Evolutionary conservation across 257 asterid species (phyloP).

Genomic region (Solanum lycopersicoides): DNA sequence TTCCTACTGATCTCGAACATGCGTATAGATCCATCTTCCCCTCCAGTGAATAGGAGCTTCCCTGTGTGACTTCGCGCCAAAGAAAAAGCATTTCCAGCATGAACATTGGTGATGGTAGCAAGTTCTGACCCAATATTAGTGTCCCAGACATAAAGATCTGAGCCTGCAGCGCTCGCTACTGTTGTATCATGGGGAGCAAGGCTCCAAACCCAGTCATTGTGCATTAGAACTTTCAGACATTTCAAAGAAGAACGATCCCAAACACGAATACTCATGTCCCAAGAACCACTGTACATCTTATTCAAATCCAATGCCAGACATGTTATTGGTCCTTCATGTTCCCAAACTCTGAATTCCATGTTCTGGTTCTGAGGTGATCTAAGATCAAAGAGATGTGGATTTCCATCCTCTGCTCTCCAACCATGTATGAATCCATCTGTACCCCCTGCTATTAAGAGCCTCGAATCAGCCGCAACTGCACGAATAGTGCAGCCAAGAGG

Average conservation of each 20-base stretch:
- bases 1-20: slow-evolving; percentile 63
- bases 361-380: slow-evolving; percentile 43
- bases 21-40: slow-evolving; percentile 89
- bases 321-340: slow-evolving; percentile 84
- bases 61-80: slow-evolving; percentile 86
- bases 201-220: slow-evolving; percentile 94
- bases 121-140: slow-evolving; percentile 31
- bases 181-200: slow-evolving; percentile 75
- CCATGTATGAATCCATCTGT: slow-evolving; percentile 94
- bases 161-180: slow-evolving; percentile 71
- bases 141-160: slow-evolving; percentile 75
- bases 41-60: slow-evolving; percentile 79
- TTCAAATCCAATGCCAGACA: slow-evolving; percentile 75
- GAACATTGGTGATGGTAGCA: slow-evolving; percentile 27
- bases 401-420: slow-evolving; percentile 77
- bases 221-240: slow-evolving; percentile 61
- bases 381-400: slow-evolving; percentile 72
- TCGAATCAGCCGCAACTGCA: slow-evolving; percentile 81
- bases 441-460: slow-evolving; percentile 85
- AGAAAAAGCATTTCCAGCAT: slow-evolving; percentile 54
- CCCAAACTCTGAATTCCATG: slow-evolving; percentile 74
- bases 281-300: slow-evolving; percentile 86
- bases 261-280: slow-evolving; percentile 90
- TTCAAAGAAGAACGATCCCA: slow-evolving; percentile 71
- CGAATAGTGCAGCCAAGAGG: slow-evolving; percentile 94